phyloP scores from a whole-genome alignment of 1,284 basidiomycete species.

The Sanguinoderma infundibulare region DNA sequence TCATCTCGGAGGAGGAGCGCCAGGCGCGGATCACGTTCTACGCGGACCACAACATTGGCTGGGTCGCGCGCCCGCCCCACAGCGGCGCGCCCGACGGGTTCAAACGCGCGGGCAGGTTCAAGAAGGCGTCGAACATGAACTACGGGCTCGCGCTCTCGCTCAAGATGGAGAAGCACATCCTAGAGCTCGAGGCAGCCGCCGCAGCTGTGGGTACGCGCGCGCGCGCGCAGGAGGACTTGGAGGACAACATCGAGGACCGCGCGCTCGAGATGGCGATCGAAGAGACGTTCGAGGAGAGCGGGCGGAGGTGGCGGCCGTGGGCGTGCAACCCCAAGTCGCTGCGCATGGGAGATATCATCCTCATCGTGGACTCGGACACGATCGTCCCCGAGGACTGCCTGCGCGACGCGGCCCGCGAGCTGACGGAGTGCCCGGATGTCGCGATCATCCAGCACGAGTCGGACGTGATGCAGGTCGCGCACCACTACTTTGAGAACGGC shows the following conservation, averaged over 20 bases:
- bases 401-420: slow-evolving; percentile 82
- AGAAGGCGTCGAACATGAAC: slow-evolving; percentile 68
- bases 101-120: slow-evolving; percentile 61
- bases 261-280: slow-evolving; percentile 70
- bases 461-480: slow-evolving; percentile 85
- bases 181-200: slow-evolving; percentile 47
- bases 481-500: slow-evolving; percentile 88
- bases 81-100: slow-evolving; percentile 46
- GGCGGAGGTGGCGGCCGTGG: slow-evolving; percentile 62
- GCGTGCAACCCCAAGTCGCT: slow-evolving; percentile 62
- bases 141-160: slow-evolving; percentile 55
- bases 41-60: slow-evolving; percentile 57
- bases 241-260: slow-evolving; percentile 57
- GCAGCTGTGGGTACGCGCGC: slow-evolving; percentile 27
- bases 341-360: slow-evolving; percentile 66
- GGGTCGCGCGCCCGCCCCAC: slow-evolving; percentile 59
- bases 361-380: slow-evolving; percentile 85
- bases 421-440: slow-evolving; percentile 77
- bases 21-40: slow-evolving; percentile 49
- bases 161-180: slow-evolving; percentile 53
- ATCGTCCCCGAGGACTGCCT: slow-evolving; percentile 87
- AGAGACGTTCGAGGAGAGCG: slow-evolving; percentile 65
- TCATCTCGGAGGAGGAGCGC: slow-evolving; percentile 42
- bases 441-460: slow-evolving; percentile 87
- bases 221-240: slow-evolving; percentile 37